Base-by-base conservation (phyloP, 768 basidiomycete genomes). In the Psilocybe tampanensis region DNA sequence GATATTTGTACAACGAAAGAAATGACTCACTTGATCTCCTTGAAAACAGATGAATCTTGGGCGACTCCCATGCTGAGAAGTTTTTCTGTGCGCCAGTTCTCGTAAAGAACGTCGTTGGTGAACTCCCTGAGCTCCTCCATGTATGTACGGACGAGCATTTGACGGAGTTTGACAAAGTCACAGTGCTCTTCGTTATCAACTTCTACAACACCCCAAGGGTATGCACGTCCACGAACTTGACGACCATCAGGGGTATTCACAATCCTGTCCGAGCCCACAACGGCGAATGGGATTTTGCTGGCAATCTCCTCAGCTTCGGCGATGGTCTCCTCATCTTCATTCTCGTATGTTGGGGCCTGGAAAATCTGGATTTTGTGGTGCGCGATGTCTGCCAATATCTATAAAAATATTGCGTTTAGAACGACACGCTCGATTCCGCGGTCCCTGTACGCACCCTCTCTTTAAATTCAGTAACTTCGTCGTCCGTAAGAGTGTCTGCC, bases 141-240 rank as follows among this genome's bases (percentile, higher is more conserved):
- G 72, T 98, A 97, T 9, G 96, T 98, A 55, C 97, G 85, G 64
- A 99, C 90, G 34, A 99, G 90, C 97, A 99, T 98, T 74, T 98
- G 97, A 51, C 97, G 90, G 59, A 99, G 90, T 76, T 98, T 98
- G 74, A 98, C 96, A 70, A 99, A 99, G 73, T 99, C 97, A 65
- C 97, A 99, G 70, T 99, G 97, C 17, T 94, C 92, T 70, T 98
- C 97, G 67, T 99, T 98, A 79, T 99, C 97, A 22, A 99, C 97
- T 71, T 99, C 97, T 62, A 98, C 94, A 48, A 95, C 89, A 71
- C 97, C 97, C 97, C 97, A 99, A 9, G 97, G 97, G 72, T 99
- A 99, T 3, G 86, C 80, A 64, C 97, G 93, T 12, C 97, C 97
- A 62, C 97, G 92, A 47, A 98, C 94, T 73, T 89, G 80, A 56